These are phyloP conservation scores for Penicillium verhagenii DNA, from an alignment of 495 filamentous ascomycete genomes.

Conservation along the genomic window DNA sequence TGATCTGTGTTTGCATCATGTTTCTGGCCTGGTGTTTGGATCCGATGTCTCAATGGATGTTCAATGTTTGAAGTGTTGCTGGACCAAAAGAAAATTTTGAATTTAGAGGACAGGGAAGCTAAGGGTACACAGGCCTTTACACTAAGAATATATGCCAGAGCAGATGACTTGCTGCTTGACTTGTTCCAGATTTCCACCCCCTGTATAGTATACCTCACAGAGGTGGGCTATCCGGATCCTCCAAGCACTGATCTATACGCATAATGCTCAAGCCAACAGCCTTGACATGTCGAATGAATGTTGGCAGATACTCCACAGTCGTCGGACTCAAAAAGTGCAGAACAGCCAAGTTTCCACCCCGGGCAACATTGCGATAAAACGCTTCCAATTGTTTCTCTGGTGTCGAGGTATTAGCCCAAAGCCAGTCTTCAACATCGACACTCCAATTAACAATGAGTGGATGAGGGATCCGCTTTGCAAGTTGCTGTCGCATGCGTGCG, in stretches of 20 bases:
- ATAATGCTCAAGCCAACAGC: slow-evolving; percentile 65
- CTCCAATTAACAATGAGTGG: slow-evolving; percentile 69
- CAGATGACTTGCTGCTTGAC: no score
- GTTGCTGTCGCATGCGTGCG: slow-evolving; percentile 64
- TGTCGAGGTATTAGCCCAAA: slow-evolving; percentile 63
- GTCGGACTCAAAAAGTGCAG: slow-evolving; percentile 72
- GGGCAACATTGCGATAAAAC: slow-evolving; percentile 64
- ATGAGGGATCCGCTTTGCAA: slow-evolving; percentile 51
- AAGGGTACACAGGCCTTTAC: background rate
- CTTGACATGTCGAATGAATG: slow-evolving; percentile 71
- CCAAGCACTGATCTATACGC: slow-evolving; percentile 77
- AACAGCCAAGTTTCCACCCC: slow-evolving; percentile 71
- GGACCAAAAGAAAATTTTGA: background rate
- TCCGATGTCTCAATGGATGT: background rate
- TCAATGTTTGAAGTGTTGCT: background rate
- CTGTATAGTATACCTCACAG: slow-evolving; percentile 36
- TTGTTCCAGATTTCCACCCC: no score
- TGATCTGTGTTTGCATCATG: background rate
- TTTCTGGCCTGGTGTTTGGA: background rate
- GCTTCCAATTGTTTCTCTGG: slow-evolving; percentile 73
- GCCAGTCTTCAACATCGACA: slow-evolving; percentile 78
- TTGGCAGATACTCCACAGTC: slow-evolving; percentile 64
- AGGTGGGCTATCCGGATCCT: slow-evolving; percentile 65
- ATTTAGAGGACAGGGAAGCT: background rate
- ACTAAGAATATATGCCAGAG: slow-evolving; percentile 2